Evolutionary conservation across 305 asterid species (phyloP), one percentile per base, ranked within the genome.

Genomic region (Lippia alba): DNA sequence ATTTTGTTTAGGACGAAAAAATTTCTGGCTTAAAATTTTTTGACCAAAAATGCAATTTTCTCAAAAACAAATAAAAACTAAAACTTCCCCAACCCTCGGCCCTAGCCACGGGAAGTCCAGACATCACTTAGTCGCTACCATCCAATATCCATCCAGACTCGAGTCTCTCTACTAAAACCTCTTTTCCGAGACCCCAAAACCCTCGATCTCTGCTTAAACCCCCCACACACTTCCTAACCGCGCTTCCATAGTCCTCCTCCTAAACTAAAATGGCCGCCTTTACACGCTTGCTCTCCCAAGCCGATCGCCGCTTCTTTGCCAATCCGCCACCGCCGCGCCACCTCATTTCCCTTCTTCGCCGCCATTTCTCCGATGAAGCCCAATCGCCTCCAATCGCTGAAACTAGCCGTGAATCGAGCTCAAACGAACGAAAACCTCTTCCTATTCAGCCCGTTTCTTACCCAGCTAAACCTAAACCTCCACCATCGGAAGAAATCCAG

Each of bases 381-480:
- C 77, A 50, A 68, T 80, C 83, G 12, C 39, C 82, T 12, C 74
- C 78, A 14, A 56, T 56, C 57, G 78, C 81, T 19, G 79, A 76
- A 15, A 46, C 79, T 10, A 67, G 59, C 69, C 12, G 74, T 79
- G 63, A 53, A 51, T 58, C 75, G 53, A 75, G 67, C 32, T 45
- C 78, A 18, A 77, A 72, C 62, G 45, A 32, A 40, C 83, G 85
- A 20, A 79, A 67, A 20, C 83, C 86, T 33, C 34, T 80, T 17
- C 78, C 82, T 7, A 62, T 94, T 64, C 87, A 81, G 63, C 90
- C 97, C 67, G 90, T 94, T 69, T 87, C 98, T n/a, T 94, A 94
- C 74, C 69, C 89, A 33, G 9, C 81, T 14, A 88, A 83, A 65
- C 86, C 90, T 51, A 83, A 74, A 62, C 79, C 88, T 30, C 81